These are phyloP conservation scores for Gamarada debralockiae DNA, from an alignment of 495 filamentous ascomycete species.

Conservation along the genomic window DNA sequence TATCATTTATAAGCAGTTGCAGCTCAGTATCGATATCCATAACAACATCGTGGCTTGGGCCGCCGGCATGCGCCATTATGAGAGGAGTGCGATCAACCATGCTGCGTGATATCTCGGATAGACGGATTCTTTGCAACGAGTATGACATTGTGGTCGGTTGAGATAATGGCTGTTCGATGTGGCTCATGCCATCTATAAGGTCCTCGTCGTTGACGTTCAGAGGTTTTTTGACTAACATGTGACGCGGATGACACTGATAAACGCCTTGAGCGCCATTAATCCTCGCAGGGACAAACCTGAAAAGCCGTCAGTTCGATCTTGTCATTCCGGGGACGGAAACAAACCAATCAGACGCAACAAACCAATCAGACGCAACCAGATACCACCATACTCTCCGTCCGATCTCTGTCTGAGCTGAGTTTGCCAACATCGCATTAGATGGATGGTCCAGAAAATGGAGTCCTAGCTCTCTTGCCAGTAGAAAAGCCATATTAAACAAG, in stretches of 20 bases:
- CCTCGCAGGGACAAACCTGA: conserved; percentile 34
- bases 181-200: conserved; percentile 29
- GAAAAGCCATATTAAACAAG: conserved; percentile 29
- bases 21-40: conserved; percentile 32
- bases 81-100: conserved; percentile 37
- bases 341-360: too few relatives aligned
- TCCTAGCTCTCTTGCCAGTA: conserved; percentile 34
- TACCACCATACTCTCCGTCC: conserved; percentile 48
- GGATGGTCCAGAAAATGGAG: conserved; percentile 41
- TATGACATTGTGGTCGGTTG: conserved; percentile 43
- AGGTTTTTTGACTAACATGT: conserved; percentile 43
- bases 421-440: conserved; percentile 16
- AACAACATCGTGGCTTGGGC: conserved; percentile 20
- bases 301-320: not conserved
- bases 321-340: not conserved
- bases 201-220: conserved; percentile 44
- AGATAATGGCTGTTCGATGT: conserved; percentile 28
- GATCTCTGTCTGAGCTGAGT: conserved; percentile 34
- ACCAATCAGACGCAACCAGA: conserved; percentile 43
- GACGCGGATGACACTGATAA: conserved; percentile 36
- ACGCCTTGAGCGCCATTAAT: conserved; percentile 35
- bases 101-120: conserved; percentile 41
- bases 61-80: conserved; percentile 1
- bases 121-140: conserved; percentile 38
- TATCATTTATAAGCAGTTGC: conserved; percentile 23